Base-by-base conservation (phyloP, 1,284 basidiomycete species). In the Neolentinus lepideus region DNA sequence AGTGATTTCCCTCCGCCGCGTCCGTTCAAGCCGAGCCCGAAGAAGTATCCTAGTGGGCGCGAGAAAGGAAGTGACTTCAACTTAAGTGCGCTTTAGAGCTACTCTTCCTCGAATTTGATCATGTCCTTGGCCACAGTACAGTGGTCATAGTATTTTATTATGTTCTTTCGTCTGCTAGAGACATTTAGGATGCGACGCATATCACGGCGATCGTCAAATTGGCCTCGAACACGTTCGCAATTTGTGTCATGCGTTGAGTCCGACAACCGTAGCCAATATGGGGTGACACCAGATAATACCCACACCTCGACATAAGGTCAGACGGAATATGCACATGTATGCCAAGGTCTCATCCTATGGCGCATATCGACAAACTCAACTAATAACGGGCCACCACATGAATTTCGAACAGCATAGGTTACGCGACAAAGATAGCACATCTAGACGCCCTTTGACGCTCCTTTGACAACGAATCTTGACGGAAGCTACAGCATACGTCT, bases 1-100 rank as follows among this genome's bases (percentile, higher is more conserved):
- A 71, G 74, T 21, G 86, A 84, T 52, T 90, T 92, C 66, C 90
- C 89, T 12, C 81, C 83, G 14, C 89, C 89, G n/a, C 80, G 88
- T 47, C 72, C 74, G 27, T 91, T 90, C 67, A 67, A 66, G 35
- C 64, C 68, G 16, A 71, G 65, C 31, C 60, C 66, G 25, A 85
- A 75, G 63, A 73, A 72, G 45, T 92, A 92, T 65, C 69, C 68
- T 14, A 84, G 83, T 66, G 87, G 87, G 27, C 79, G 81, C 53
- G 70, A 75, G 61, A 77, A 74, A 58, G 89, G 90, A 22, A 83
- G 83, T 62, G 75, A 80, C 57, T 91, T 90, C 71, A 80, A 90
- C 68, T 63, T 88, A 29, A 73, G 72, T 25, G 47, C 47, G 25
- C 47, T 25, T 16, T 29, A 25, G 22, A n/a, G 43, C 10, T 16